Percentiles rank a stretch among this genome's conserved stretches.
Conservation (phyloP, 148 eudicot species). For the Rhododendron williamsianum region DNA sequence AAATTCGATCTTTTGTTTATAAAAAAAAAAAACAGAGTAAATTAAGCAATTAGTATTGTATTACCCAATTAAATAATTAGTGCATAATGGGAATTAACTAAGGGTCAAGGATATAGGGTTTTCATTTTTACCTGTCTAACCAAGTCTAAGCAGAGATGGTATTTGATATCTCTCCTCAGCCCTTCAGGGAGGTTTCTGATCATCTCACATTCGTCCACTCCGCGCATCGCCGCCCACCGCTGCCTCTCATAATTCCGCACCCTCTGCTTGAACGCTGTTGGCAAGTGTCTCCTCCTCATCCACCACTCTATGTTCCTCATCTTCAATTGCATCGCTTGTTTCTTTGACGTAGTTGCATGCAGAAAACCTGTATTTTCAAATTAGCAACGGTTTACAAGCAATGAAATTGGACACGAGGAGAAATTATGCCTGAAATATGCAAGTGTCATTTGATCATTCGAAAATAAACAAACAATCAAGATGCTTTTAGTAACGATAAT, state of each 20-base stretch:
- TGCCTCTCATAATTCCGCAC: constrained; percentile 87
- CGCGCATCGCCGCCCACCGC: constrained; percentile 96
- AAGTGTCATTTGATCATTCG: neutral
- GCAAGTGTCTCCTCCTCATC: constrained; percentile 81
- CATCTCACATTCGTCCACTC: constrained; percentile 94
- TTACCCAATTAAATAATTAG: no score
- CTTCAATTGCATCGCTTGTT: constrained; percentile 86
- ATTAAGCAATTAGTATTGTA: no score
- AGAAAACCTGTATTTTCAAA: constrained; percentile 54
- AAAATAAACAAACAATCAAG: neutral
- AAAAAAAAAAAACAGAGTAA: no score
- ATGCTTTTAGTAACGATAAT: neutral
- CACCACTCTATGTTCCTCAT: constrained; percentile 98
- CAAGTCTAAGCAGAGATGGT: constrained; percentile 82
- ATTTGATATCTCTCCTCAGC: constrained; percentile 86
- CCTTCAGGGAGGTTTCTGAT: constrained; percentile 88
- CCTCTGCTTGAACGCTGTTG: constrained; percentile 58
- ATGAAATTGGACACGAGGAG: neutral
- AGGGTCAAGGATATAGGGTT: neutral
- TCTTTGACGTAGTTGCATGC: constrained; percentile 89
- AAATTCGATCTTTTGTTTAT: no score
- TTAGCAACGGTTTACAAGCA: neutral
- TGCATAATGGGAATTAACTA: no score
- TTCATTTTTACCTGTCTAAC: constrained; percentile 60
- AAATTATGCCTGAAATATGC: neutral